Evolutionary conservation across 306 rosid genomes (phyloP), one percentile per base, ranked within the genome.

Genomic region (Lathyrus tuberosus): DNA sequence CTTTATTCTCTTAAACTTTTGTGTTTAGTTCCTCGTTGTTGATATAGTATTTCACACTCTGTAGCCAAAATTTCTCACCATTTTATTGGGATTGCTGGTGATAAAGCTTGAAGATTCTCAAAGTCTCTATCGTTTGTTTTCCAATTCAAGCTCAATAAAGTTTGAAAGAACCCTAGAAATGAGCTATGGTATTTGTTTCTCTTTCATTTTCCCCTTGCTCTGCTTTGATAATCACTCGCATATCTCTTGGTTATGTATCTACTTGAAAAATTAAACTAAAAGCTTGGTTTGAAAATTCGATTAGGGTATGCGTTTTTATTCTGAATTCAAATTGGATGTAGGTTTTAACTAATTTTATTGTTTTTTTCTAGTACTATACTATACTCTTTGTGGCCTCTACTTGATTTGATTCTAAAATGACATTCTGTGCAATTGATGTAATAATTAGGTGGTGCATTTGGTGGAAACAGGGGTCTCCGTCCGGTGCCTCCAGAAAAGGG

Each of bases 151-250:
- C n/a, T n/a, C n/a, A n/a, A 41, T 4, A 10, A 37, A 16, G 8
- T 42, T 71, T 52, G 11, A 15, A 11, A 6, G 18, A 4, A 33
- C 42, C 24, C 63, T 56, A 56, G 63, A 60, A 28, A 87, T 87
- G 92, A 80, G 92, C 62, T 85, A 86, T 73, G 92, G 87, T 80
- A 67, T 44, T 59, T 18, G 24, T 22, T 49, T 35, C 24, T 43
- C 49, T 65, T 54, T n/a, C 17, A 10, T 4, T 24, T 44, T 44
- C 4, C 4, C 12, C 13, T 13, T 35, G 14, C 15, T 22, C 48
- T 35, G 22, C 1, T 43, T 44, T n/a, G 13, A 59, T 59, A n/a
- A 13, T 8, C 35, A 41, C n/a, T n/a, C 69, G 7, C 20, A 63
- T 41, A 22, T 41, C 13, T 41, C 22, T 6, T 4, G 7, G 1